These are phyloP conservation scores for Protomyces pachydermus DNA, from an alignment of 1,139 yeast species.

Conservation along the genomic window DNA sequence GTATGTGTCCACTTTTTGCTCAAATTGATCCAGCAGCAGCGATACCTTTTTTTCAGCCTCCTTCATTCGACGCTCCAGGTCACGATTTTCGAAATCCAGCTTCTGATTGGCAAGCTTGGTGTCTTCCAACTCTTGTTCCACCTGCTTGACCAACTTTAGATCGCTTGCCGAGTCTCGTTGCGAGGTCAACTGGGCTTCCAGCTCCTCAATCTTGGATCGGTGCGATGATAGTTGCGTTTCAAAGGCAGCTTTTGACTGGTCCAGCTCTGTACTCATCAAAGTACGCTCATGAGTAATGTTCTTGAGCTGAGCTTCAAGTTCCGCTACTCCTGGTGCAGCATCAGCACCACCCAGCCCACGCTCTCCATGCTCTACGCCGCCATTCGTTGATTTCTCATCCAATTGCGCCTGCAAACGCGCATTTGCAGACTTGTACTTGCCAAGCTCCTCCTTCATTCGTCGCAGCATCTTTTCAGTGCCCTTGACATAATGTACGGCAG, in stretches of 20 bases:
- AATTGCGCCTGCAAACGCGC: slow-evolving; percentile 25
- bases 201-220: not conserved
- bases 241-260: not conserved
- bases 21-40: slow-evolving; percentile 26
- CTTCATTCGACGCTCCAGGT: slow-evolving; percentile 19
- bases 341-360: not conserved
- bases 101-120: slow-evolving; percentile 9
- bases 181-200: slow-evolving; percentile 1
- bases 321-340: not conserved
- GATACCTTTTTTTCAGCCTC: slow-evolving; percentile 27
- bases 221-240: not conserved
- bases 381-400: not conserved
- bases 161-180: not conserved
- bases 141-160: not conserved
- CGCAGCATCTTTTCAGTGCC: slow-evolving; percentile 31
- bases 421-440: slow-evolving; percentile 28
- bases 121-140: slow-evolving; percentile 25
- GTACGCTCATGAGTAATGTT: slow-evolving; percentile 3
- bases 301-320: slow-evolving; percentile 4
- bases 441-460: slow-evolving; percentile 32
- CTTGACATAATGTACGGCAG: slow-evolving; percentile 32
- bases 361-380: not conserved
- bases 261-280: slow-evolving; percentile 1
- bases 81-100: slow-evolving; percentile 27
- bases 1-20: slow-evolving; percentile 26